phyloP scores from a whole-genome alignment of 1,284 basidiomycete species.

The Pseudozyma sp. region DNA sequence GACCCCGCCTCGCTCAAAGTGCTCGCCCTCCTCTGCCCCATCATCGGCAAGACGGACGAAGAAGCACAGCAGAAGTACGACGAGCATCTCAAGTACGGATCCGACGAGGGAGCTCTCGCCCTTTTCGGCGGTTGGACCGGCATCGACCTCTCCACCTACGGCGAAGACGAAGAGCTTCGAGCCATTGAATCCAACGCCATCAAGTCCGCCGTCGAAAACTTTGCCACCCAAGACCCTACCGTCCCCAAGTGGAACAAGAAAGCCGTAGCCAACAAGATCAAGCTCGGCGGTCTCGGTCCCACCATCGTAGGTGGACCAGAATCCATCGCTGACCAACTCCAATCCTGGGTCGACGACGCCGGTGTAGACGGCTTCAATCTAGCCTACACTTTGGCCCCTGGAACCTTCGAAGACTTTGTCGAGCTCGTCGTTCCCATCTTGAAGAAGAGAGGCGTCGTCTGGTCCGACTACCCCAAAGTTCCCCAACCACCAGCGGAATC shows the following conservation, averaged over 20 bases:
- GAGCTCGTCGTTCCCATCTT: slow-evolving; percentile 58
- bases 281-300: slow-evolving; percentile 65
- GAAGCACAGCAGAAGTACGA: slow-evolving; percentile 63
- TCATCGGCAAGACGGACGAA: slow-evolving; percentile 65
- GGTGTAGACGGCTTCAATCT: slow-evolving; percentile 66
- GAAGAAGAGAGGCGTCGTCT: slow-evolving; percentile 59
- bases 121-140: slow-evolving; percentile 68
- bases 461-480: slow-evolving; percentile 56
- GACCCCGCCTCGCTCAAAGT: slow-evolving; percentile 65
- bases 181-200: slow-evolving; percentile 58
- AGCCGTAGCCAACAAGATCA: slow-evolving; percentile 60
- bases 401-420: slow-evolving; percentile 61
- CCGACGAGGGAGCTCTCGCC: slow-evolving; percentile 65
- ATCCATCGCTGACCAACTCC: slow-evolving; percentile 54
- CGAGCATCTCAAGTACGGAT: slow-evolving; percentile 56
- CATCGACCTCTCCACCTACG: slow-evolving; percentile 56
- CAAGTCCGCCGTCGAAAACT: slow-evolving; percentile 63
- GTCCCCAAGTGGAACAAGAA: slow-evolving; percentile 64
- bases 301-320: slow-evolving; percentile 51
- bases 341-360: slow-evolving; percentile 53
- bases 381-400: slow-evolving; percentile 55
- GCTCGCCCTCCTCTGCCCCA: slow-evolving; percentile 60
- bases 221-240: slow-evolving; percentile 57
- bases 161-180: slow-evolving; percentile 62
- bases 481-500: slow-evolving; percentile 10